Base-by-base conservation (phyloP, 257 asterid species). In the Nyctanthes arbortristis region DNA sequence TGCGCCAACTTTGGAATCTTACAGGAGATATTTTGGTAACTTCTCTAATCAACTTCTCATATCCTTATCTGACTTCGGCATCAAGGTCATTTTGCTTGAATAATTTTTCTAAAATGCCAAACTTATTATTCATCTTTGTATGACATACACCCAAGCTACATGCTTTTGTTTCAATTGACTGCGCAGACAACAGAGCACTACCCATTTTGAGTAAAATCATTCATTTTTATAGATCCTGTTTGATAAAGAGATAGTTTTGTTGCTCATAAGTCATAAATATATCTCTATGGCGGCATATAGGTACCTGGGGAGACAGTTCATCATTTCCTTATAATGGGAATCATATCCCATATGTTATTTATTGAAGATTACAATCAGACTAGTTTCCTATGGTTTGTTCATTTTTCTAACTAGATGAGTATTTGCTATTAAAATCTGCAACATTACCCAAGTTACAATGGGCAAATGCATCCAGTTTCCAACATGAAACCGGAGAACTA, bases 1-100 rank as follows among this genome's bases (percentile, higher is more conserved):
- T 89, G 67, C 99, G 97, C 73, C 96, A 89, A 74, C 96, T 93
- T 52, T 93, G 97, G 99, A 90, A 86, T 69, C 96, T 89, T 67
- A 89, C 97, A 20, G 87, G 67, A 61, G 97, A 91, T 72, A 85
- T 91, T 73, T 73, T 93, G 99, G 99, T 93, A 87, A 73, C 13
- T 68, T 25, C 72, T 54, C 70, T 61, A 69, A 54, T 49, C 36
- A 43, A 14, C 62, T 47, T 70, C 45, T 22, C 47, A 54, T 28
- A n/a, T 45, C 34, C 55, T 40, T 56, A 36, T 73, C 55, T 60
- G 29, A 33, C 63, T 32, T 25, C 24, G 36, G 34, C 61, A 57
- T 72, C 52, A 33, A 2, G 28, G 37, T 58, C 20, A 18, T 65
- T 36, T 64, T 33, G 47, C 72, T 62, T 59, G 68, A 52, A n/a